Evolutionary conservation across 768 basidiomycete species (phyloP), one percentile per base, ranked within the genome.

Genomic region (Amanita exitialis): DNA sequence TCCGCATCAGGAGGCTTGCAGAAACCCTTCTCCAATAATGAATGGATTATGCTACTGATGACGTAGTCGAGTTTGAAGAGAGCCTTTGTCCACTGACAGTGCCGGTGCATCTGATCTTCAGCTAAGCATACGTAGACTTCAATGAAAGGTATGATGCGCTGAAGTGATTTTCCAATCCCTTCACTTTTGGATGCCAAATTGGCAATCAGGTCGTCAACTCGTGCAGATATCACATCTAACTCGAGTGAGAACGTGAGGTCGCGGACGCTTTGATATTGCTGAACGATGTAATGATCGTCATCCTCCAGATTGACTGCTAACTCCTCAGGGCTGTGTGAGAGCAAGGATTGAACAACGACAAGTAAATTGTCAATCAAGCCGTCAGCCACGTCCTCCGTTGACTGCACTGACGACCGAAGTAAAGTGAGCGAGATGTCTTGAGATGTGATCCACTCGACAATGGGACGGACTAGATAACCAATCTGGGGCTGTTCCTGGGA

Each of bases 31-130:
- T 77, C 79, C 3, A 86, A 80, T 6, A 98, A 67, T 9, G 82
- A 82, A 37, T 77, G 75, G 57, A 92, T 71, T 25, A 90, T 71
- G 16, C 84, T 82, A 60, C 80, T 84, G 28, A 94, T 65, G 37
- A 95, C 74, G 61, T 82, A 86, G 57, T 80, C 73, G 53, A 98
- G 72, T 66, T 97, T 98, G 76, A 94, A 86, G 15, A 90, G 64
- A 10, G 88, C 69, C 61, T 84, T 80, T 15, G 80, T 80, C 82
- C 88, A 91, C 37, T 74, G 68, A 20, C 72, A 69, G 47, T 81
- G 78, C 9, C 67, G 64, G 2, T 64, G 56, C n/a, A 95, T 64
- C 47, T 88, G 78, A 36, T 74, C 72, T 27, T 74, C 66, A 20
- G 75, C 76, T 12, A 91, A 70, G 16, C 68, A 58, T 7, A 77